Conservation (phyloP, 2,329 filamentous ascomycete species). For the Coniochaeta ligniaria region DNA sequence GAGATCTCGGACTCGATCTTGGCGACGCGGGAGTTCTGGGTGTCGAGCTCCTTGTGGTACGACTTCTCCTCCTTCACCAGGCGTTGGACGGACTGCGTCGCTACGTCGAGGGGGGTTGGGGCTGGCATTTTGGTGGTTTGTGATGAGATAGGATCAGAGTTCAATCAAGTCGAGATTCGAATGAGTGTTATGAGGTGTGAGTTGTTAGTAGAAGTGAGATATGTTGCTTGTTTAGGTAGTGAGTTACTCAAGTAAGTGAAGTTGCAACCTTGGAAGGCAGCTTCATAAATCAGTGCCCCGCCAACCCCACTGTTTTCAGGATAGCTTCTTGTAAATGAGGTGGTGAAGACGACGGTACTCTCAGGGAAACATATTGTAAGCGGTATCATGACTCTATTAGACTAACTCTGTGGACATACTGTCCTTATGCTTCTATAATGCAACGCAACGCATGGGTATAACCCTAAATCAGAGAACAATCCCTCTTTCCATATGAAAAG, state of each 20-base stretch:
- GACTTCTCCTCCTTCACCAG: slow-evolving; percentile 86
- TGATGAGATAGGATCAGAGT: background rate
- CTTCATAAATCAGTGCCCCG: background rate
- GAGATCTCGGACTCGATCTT: slow-evolving; percentile 57
- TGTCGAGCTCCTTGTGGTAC: slow-evolving; percentile 78
- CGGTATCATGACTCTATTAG: background rate
- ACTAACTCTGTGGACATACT: background rate
- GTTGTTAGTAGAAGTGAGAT: background rate
- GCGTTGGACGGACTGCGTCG: slow-evolving; percentile 70
- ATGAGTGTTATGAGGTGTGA: background rate
- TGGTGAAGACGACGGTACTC: too few species aligned
- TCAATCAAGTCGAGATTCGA: background rate
- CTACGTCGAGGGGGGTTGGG: slow-evolving; percentile 69
- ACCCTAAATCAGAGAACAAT: background rate
- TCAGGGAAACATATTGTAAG: background rate
- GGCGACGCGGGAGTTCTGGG: slow-evolving; percentile 66
- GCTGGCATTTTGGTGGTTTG: slow-evolving; percentile 54
- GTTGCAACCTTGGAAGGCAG: background rate
- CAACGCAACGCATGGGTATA: background rate
- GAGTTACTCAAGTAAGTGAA: background rate
- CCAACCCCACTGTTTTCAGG: background rate
- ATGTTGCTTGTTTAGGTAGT: background rate
- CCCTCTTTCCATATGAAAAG: background rate
- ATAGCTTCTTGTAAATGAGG: background rate
- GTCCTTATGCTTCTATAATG: background rate